phyloP scores from a whole-genome alignment of 345 rosid genomes.

The Moricandia arvensis region DNA sequence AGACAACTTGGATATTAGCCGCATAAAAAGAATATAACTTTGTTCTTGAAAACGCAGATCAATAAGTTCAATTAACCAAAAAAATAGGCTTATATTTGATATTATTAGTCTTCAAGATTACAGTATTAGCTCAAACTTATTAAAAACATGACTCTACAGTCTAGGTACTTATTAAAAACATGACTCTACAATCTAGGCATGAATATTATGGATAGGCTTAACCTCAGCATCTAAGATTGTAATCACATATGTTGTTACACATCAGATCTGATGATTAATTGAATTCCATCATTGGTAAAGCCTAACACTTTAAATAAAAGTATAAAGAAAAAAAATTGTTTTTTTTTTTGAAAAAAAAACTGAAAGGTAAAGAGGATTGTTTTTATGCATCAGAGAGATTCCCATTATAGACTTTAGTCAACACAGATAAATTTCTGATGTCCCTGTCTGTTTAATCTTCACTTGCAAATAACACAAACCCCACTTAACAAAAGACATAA shows the following conservation, averaged over 20 bases:
- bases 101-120: too few species aligned
- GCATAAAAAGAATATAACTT: too few species aligned
- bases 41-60: too few species aligned
- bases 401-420: conserved; percentile 37
- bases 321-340: too few species aligned
- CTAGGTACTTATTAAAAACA: too few species aligned
- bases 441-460: conserved; percentile 84
- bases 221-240: conserved; percentile 39
- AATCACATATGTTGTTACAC: conserved; percentile 24
- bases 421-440: conserved; percentile 55
- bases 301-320: background rate
- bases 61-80: too few species aligned
- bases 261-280: conserved; percentile 41
- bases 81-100: too few species aligned
- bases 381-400: conserved; percentile 46
- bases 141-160: too few species aligned
- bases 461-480: conserved; percentile 42
- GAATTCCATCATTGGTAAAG: conserved; percentile 42
- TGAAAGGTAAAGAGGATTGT: background rate
- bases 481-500: background rate
- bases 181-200: too few species aligned
- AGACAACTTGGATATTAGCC: too few species aligned
- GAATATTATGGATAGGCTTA: background rate
- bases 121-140: too few species aligned
- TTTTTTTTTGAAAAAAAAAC: background rate